Conservation (phyloP, 352 stramenopile species). For the Phytophthora pisi region DNA sequence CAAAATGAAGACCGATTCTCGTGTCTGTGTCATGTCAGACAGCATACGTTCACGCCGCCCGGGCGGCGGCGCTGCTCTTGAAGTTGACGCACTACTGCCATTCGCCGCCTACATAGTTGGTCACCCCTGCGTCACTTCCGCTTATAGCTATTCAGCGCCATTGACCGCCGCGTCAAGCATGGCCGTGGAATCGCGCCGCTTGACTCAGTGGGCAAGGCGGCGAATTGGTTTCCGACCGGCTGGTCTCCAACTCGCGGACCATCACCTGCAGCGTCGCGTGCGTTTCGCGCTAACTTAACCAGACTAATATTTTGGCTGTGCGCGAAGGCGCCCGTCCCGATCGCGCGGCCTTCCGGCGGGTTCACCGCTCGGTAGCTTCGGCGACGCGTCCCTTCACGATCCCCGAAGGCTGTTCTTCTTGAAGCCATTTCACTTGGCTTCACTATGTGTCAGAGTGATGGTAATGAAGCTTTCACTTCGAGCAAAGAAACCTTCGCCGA, state of each 20-base stretch:
- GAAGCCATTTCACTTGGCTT: not conserved
- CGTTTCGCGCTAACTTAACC: not conserved
- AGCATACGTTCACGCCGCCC: no score
- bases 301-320: not conserved
- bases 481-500: slow-evolving; percentile 10
- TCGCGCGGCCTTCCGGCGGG: not conserved
- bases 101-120: no score
- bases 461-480: not conserved
- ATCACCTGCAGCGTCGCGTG: slow-evolving; percentile 6
- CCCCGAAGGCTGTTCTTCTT: not conserved
- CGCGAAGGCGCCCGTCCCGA: not conserved
- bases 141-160: no score
- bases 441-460: slow-evolving; percentile 1
- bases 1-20: not conserved
- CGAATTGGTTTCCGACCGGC: no score
- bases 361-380: not conserved
- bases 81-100: no score
- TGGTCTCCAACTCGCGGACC: slow-evolving; percentile 1
- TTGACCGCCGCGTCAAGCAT: no score
- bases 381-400: slow-evolving; percentile 1
- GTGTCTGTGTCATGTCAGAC: no score
- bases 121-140: no score
- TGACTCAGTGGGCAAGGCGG: no score
- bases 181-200: no score
- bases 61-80: no score